Conservation (phyloP, 169 alveolate genomes). For the Eimeria falciformis region DNA sequence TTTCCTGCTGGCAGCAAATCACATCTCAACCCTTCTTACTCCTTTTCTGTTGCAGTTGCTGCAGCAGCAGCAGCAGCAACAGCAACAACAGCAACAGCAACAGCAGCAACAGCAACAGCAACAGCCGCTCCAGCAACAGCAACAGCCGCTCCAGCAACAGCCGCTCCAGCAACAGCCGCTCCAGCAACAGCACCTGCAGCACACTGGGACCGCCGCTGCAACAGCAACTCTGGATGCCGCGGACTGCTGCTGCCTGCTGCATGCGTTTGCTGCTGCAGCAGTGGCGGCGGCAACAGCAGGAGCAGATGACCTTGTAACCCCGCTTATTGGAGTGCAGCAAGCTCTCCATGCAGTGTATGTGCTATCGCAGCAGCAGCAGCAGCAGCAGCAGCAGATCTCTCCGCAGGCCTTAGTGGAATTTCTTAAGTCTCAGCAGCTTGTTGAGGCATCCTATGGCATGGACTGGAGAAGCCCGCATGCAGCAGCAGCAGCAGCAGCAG, state of each 20-base stretch:
- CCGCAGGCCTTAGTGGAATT: slow-evolving; percentile 15
- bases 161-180: too few species aligned
- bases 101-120: neutral
- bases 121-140: neutral
- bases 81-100: slow-evolving; percentile 24
- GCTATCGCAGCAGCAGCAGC: slow-evolving; percentile 37
- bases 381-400: slow-evolving; percentile 22
- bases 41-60: slow-evolving; percentile 15
- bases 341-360: slow-evolving; percentile 23
- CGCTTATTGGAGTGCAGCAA: neutral
- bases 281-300: slow-evolving; percentile 1
- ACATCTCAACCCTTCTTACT: neutral
- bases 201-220: too few species aligned
- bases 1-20: neutral
- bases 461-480: neutral
- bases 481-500: slow-evolving; percentile 5
- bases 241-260: slow-evolving; percentile 48
- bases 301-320: neutral
- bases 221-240: neutral
- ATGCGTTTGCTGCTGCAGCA: slow-evolving; percentile 12
- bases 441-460: neutral
- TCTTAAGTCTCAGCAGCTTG: slow-evolving; percentile 50
- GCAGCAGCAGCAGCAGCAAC: slow-evolving; percentile 17
- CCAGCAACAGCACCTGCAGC: neutral
- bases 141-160: neutral